Conservation (phyloP, 371 early-diverging fungal species). For the Mucor plumbeus region DNA sequence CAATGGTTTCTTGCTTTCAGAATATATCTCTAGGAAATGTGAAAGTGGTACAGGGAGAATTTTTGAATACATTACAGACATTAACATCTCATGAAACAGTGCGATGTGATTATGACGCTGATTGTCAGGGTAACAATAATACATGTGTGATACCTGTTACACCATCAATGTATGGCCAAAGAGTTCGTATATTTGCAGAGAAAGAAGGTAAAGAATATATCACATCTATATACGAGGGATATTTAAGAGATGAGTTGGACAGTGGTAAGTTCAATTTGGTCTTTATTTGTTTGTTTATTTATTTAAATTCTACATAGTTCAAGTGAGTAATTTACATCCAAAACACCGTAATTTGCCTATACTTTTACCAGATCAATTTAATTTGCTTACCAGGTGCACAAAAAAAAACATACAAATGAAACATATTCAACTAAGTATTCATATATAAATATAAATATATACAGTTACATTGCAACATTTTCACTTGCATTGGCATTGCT, state of each 20-base stretch:
- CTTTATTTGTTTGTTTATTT: background rate
- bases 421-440: background rate
- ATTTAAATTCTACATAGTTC: background rate
- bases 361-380: background rate
- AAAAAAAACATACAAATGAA: background rate
- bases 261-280: background rate
- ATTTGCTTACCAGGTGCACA: background rate
- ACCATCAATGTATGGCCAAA: background rate
- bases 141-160: constrained; percentile 1
- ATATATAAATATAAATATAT: no score
- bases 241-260: background rate
- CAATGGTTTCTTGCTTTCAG: background rate
- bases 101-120: no score
- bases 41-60: background rate
- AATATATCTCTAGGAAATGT: background rate
- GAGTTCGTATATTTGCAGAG: background rate
- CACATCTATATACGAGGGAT: background rate
- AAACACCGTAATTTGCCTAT: background rate
- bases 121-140: background rate
- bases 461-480: background rate
- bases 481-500: background rate
- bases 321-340: background rate
- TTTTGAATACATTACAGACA: background rate
- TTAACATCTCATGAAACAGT: background rate
- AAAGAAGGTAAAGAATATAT: background rate